Base-by-base conservation (phyloP, 176 grass and related monocot genomes). In the Echinochloa phyllopogon region DNA sequence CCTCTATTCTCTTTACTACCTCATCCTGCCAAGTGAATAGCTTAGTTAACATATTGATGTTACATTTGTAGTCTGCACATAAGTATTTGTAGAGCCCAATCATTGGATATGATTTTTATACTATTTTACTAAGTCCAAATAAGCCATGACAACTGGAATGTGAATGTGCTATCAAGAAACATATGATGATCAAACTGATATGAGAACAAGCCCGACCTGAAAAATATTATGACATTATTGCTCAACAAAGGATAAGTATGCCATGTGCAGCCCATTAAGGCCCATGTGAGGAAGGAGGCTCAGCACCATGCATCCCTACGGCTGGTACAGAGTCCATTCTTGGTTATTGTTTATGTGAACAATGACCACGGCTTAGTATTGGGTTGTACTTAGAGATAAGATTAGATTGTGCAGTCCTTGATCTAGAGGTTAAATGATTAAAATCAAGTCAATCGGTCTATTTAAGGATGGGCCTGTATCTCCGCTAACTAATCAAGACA, bases 1-100 rank as follows among this genome's bases (percentile, higher is more conserved):
- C 72, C 76, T 98, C 91, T 89, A 98, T 95, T 84, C 72, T 88
- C 20, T 24, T 43, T 48, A 95, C 87, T 67, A 98, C 70, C 85
- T 92, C 91, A 78, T 98, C 96, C 96, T 95, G 52, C 44, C 79
- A 88, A 85, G 78, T 71, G 51, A 85, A 83, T 53, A 76, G 18
- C 73, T 68, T 17, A 20, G 48, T 87, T 59, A 66, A 83, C 18
- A 67, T 68, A 74, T 6, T 6, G 2, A 18, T 53, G 11, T 71
- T 62, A 62, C 53, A 71, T 50, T 47, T 37, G 48, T 40, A 74
- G 15, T 52, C 17, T 69, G 21, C 16, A 58, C 15, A 68, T 37
- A 36, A 27, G 42, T 50, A 75, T 60, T 23, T 70, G 65, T 12
- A 5, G n/a, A 33, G 29, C 29, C 21, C n/a, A 70, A 10, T 41